Base-by-base conservation (phyloP, 371 early-diverging fungal species). In the Mortierella sp. region DNA sequence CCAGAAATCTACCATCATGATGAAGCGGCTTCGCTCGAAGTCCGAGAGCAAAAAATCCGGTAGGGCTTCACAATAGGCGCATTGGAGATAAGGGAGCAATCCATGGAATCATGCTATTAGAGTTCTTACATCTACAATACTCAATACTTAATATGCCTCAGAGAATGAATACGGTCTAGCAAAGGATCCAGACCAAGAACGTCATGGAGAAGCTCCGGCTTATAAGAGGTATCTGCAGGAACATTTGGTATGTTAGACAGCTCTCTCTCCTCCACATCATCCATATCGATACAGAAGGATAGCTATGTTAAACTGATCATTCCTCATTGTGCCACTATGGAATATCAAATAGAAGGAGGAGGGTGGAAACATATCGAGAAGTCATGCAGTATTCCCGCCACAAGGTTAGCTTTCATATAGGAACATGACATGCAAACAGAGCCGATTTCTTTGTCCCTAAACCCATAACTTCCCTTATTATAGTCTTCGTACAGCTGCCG, bases 1-100 rank as follows among this genome's bases (percentile, higher is more conserved):
- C 11, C 72, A 72, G 44, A 66, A 65, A 43, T 72, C 72, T 6
- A 62, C 72, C 6, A 72, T 72, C 15, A 72, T 72, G 67, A 58
- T 72, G 44, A 72, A 72, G 28, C 50, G 72, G 34, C 31, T 72
- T 3, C 51, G 72, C 2, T 66, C 72, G 27, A 72, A 72, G 50
- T 72, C 72, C 4, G 72, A 66, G 28, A 61, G 62, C 46, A 72
- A 61, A 15, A 57, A 60, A 32, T 48, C 59, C 3, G 67, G 72
- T 72, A 62, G 0, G 47, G 17, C 4, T 58, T n/a, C n/a, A n/a
- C n/a, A n/a, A n/a, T n/a, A n/a, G n/a, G n/a, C n/a, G n/a, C n/a
- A n/a, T n/a, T n/a, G n/a, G n/a, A n/a, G n/a, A n/a, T n/a, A n/a
- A n/a, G n/a, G n/a, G n/a, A n/a, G n/a, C n/a, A n/a, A n/a, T n/a